Evolutionary conservation across 768 basidiomycete genomes (phyloP), one percentile per base, ranked within the genome.

Genomic region (Crepidotus variabilis): DNA sequence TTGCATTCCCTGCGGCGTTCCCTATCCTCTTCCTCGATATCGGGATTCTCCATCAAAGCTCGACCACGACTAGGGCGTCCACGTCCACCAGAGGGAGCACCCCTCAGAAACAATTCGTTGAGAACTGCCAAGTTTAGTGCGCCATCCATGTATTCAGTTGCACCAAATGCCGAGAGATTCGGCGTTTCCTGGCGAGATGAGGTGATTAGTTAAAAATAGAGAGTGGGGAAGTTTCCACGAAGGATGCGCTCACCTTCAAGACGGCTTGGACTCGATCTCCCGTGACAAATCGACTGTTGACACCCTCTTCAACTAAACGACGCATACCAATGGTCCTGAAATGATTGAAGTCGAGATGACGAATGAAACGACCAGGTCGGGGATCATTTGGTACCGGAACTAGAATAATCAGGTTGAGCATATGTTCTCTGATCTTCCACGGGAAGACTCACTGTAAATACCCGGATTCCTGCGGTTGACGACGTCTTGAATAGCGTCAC

Each of bases 141-240:
- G 2, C 91, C 88, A 62, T 99, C 96, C 92, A 99, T 98, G 68
- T 98, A 99, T 69, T 99, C 96, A 1, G 96, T 98, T 5, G 93
- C 94, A n/a, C 95, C 95, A 60, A 99, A 93, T 8, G 86, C 80
- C 16, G 78, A 78, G 10, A 98, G 75, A 61, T 94, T 94, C 0
- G 93, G 92, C 73, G 88, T 85, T 80, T 96, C 93, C 92, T 95
- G 65, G 22, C 22, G 59, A 61, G 48, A 47, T 33, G 35, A 47
- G 24, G 57, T 51, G 55, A 65, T 54, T 57, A 39, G 47, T 34
- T 60, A 28, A 28, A 28, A 28, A 28, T 28, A 28, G 28, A 28
- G 51, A 35, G 35, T 49, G 24, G 50, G 47, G 60, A 54, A 24
- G 43, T 59, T 32, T 60, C 48, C 22, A 54, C 47, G 23, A 6